A percentile compares a stretch with the other conserved stretches of the same genome.
These are phyloP conservation scores for Hemileia vastatrix DNA, from an alignment of 1,284 basidiomycete genomes.

Conservation along the genomic window DNA sequence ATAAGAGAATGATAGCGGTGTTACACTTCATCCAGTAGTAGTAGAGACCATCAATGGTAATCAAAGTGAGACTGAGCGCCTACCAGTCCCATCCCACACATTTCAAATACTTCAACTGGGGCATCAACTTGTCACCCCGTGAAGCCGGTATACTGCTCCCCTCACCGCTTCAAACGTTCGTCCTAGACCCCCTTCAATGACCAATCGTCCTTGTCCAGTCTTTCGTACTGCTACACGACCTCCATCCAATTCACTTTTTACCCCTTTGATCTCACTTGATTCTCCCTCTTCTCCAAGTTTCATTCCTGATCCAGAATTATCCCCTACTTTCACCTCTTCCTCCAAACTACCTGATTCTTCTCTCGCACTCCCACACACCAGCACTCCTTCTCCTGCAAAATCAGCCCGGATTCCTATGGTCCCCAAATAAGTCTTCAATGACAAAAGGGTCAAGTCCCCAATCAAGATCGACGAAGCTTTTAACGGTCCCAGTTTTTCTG, in stretches of 20 bases:
- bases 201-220: slow-evolving; percentile 66
- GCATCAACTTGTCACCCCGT: too few relatives aligned
- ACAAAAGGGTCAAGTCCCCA: slow-evolving; percentile 80
- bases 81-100: too few relatives aligned
- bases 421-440: slow-evolving; percentile 66
- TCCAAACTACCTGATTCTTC: slow-evolving; percentile 24
- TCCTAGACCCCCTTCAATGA: slow-evolving; percentile 78
- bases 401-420: slow-evolving; percentile 71
- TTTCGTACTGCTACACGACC: slow-evolving; percentile 73
- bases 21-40: too few relatives aligned
- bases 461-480: slow-evolving; percentile 84
- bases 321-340: slow-evolving; percentile 6
- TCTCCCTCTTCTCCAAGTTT: slow-evolving; percentile 47
- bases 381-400: slow-evolving; percentile 83
- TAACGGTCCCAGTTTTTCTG: slow-evolving; percentile 46
- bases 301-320: slow-evolving; percentile 5
- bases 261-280: slow-evolving; percentile 43
- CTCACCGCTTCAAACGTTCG: slow-evolving; percentile 76
- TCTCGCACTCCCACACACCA: slow-evolving; percentile 62
- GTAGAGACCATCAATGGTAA: too few relatives aligned
- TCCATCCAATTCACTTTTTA: slow-evolving; percentile 50
- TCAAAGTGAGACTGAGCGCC: too few relatives aligned
- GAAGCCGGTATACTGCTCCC: slow-evolving; percentile 73
- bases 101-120: too few relatives aligned
- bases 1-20: too few relatives aligned